Conservation (phyloP, 2,329 filamentous ascomycete species). For the Colletotrichum cuscutae region DNA sequence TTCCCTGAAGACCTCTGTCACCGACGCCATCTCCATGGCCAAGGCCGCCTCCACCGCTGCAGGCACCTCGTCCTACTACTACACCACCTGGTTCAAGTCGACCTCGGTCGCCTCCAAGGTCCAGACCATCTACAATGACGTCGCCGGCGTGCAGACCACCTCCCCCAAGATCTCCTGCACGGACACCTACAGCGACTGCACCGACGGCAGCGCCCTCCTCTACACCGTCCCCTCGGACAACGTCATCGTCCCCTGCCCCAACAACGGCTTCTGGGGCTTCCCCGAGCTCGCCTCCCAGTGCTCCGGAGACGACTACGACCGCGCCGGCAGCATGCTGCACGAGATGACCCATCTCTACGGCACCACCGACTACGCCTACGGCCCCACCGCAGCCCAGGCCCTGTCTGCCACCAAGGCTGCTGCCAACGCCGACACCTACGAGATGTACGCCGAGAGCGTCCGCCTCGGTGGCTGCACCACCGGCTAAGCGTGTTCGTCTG, state of each 20-base stretch:
- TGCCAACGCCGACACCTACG: constrained; percentile 31
- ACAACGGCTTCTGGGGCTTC: constrained; percentile 34
- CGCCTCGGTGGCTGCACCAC: constrained; percentile 32
- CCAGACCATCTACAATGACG: constrained; percentile 25
- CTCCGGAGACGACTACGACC: constrained; percentile 30
- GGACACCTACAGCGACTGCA: constrained; percentile 27
- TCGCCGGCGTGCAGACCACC: constrained; percentile 26
- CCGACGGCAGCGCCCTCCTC: constrained; percentile 27
- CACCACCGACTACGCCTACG: constrained; percentile 26
- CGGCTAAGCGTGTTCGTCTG: background rate
- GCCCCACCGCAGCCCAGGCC: constrained; percentile 18
- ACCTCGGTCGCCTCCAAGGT: constrained; percentile 27
- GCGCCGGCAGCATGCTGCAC: constrained; percentile 26
- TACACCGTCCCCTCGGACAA: constrained; percentile 32
- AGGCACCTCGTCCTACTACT: constrained; percentile 8
- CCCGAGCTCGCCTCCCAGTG: constrained; percentile 23
- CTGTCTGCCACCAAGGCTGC: constrained; percentile 26
- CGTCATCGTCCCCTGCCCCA: constrained; percentile 32
- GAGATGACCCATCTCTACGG: constrained; percentile 33
- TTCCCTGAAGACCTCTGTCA: constrained; percentile 18
- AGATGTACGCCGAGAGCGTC: constrained; percentile 33
- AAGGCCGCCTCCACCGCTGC: constrained; percentile 27
- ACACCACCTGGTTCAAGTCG: constrained; percentile 32
- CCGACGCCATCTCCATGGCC: constrained; percentile 31
- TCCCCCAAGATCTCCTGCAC: constrained; percentile 32